These are phyloP conservation scores for Penstemon eatonii DNA, from an alignment of 257 asterid species.

Conservation along the genomic window DNA sequence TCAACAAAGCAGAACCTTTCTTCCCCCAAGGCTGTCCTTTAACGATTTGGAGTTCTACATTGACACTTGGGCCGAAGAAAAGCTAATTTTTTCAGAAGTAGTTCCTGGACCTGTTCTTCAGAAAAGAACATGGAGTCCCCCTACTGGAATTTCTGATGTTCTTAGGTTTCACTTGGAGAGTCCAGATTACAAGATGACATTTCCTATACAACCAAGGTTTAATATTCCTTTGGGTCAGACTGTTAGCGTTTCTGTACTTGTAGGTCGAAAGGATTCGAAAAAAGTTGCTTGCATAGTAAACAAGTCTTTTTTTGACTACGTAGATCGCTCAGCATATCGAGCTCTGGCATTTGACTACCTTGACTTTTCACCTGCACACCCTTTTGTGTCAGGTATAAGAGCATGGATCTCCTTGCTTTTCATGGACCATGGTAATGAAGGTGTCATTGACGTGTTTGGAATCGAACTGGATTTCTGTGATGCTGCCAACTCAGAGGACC, in stretches of 20 bases:
- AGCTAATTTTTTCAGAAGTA: slow-evolving; percentile 73
- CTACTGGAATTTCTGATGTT: slow-evolving; percentile 70
- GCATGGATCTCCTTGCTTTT: slow-evolving; percentile 99
- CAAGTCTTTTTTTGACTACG: slow-evolving; percentile 75
- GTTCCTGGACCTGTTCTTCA: slow-evolving; percentile 78
- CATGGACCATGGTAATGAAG: slow-evolving; percentile 72
- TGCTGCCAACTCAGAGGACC: slow-evolving; percentile 76
- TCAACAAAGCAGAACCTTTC: slow-evolving; percentile 46
- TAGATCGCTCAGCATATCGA: slow-evolving; percentile 83
- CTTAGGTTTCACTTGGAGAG: slow-evolving; percentile 73
- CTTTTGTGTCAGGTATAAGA: slow-evolving; percentile 82
- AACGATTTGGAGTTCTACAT: slow-evolving; percentile 84
- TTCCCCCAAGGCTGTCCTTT: slow-evolving; percentile 84
- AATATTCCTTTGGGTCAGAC: slow-evolving; percentile 72
- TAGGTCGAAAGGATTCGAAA: slow-evolving; percentile 68
- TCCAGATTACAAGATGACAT: slow-evolving; percentile 84
- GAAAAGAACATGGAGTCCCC: slow-evolving; percentile 65
- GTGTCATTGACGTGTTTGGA: slow-evolving; percentile 78
- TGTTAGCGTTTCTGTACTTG: slow-evolving; percentile 80
- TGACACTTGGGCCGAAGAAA: slow-evolving; percentile 84
- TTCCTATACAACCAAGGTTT: slow-evolving; percentile 78
- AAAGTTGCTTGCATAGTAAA: slow-evolving; percentile 79
- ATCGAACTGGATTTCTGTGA: slow-evolving; percentile 94
- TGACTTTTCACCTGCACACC: slow-evolving; percentile 81
- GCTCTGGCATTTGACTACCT: slow-evolving; percentile 92